phyloP scores from a whole-genome alignment of 495 filamentous ascomycete genomes.

The Rhizodiscina lignyota region DNA sequence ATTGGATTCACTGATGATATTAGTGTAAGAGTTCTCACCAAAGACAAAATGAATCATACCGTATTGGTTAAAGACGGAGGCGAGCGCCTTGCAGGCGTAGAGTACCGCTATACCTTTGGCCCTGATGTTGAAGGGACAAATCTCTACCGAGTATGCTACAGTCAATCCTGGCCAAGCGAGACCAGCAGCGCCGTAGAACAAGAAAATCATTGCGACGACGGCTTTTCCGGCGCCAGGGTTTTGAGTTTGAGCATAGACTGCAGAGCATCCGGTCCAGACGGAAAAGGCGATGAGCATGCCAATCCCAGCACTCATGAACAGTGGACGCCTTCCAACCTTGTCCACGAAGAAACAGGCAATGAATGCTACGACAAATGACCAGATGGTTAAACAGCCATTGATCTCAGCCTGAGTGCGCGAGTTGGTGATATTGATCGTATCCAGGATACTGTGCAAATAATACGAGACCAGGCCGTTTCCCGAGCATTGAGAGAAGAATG shows the following conservation, averaged over 20 bases:
- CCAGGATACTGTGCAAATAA: constrained; percentile 27
- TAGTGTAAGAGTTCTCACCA: constrained; percentile 14
- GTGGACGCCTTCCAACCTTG: constrained; percentile 37
- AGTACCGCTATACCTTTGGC: constrained; percentile 30
- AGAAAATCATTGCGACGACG: constrained; percentile 26
- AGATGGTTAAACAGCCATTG: constrained; percentile 35
- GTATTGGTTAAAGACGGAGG: constrained; percentile 28
- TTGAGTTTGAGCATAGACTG: constrained; percentile 16
- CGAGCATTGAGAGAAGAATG: constrained; percentile 23
- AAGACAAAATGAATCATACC: constrained; percentile 1
- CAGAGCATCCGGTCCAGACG: constrained; percentile 28
- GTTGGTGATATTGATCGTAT: constrained; percentile 31
- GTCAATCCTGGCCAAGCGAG: constrained; percentile 17
- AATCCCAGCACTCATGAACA: constrained; percentile 34
- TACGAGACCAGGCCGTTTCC: constrained; percentile 24
- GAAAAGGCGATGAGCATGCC: constrained; percentile 34
- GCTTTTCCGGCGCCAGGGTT: constrained; percentile 16
- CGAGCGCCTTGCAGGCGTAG: constrained; percentile 25
- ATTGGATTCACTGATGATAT: constrained; percentile 15
- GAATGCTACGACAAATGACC: constrained; percentile 37
- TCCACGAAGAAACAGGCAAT: constrained; percentile 38
- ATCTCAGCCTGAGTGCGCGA: constrained; percentile 32
- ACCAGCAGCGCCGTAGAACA: constrained; percentile 29
- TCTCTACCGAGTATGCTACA: constrained; percentile 24
- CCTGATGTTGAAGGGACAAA: constrained; percentile 25